These are phyloP conservation scores for Wickerhamiella sergipiensis DNA, from an alignment of 805 yeast species.

Conservation along the genomic window DNA sequence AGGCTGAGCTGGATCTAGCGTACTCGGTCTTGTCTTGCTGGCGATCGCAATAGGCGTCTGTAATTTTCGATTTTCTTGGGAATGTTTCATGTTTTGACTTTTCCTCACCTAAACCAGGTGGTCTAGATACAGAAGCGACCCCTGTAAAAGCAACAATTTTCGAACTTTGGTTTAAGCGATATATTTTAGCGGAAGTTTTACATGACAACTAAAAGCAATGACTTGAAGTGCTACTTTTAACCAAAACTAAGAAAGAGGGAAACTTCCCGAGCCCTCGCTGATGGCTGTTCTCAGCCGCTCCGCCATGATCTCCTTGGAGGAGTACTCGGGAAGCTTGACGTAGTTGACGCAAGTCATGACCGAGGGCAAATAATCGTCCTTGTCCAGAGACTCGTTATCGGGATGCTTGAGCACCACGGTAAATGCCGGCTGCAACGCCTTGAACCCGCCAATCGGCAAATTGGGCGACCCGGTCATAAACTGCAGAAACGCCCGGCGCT, in stretches of 20 bases:
- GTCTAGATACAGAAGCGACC: background rate
- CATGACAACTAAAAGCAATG: background rate
- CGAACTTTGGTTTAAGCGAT: too few relatives aligned
- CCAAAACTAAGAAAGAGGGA: conserved; percentile 55
- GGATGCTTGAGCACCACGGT: conserved; percentile 71
- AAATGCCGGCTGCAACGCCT: conserved; percentile 61
- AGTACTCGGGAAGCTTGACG: conserved; percentile 74
- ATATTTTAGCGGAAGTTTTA: too few relatives aligned
- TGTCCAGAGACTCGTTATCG: conserved; percentile 43
- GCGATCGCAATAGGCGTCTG: too few relatives aligned
- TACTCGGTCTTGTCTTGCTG: too few relatives aligned
- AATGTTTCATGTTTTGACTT: background rate
- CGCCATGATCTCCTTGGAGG: conserved; percentile 45
- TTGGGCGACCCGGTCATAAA: conserved; percentile 90
- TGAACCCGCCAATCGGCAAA: conserved; percentile 88
- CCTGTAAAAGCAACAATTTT: too few relatives aligned
- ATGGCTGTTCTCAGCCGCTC: conserved; percentile 54
- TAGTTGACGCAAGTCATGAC: conserved; percentile 98
- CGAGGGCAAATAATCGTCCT: conserved; percentile 82
- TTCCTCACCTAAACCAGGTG: background rate
- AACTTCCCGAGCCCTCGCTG: conserved; percentile 79
- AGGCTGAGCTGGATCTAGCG: too few relatives aligned
- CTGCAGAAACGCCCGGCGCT: conserved; percentile 64
- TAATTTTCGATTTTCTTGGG: too few relatives aligned
- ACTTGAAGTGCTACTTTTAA: background rate